Base-by-base conservation (phyloP, 805 yeast species). In the Metschnikowia amazonensis region DNA sequence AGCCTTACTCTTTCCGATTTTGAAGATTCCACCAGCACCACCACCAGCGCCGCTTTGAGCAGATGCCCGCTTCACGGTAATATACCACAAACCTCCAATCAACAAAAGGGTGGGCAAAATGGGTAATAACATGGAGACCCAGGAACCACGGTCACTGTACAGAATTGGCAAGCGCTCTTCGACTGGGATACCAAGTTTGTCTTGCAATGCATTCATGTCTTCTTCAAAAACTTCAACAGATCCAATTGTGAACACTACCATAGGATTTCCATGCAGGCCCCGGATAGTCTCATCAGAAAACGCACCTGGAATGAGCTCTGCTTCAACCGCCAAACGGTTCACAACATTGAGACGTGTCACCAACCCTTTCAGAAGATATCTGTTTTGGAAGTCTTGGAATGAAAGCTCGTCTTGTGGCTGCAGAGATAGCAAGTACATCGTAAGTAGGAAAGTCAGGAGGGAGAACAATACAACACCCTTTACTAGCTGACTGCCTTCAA, bases 1-100 rank as follows among this genome's bases (percentile, higher is more conserved):
- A 4, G 98, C 98, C 46, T 86, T 87, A 32, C 95, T 84, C 63
- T 89, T 88, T 47, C 97, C 96, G 60, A 90, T 86, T 44, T 79
- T 78, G 67, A 86, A 81, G 13, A 86, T 77, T 3, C 95, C 95
- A 43, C 89, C 89, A 49, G 85, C 79, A 2, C 92, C 92, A 37
- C 89, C 88, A 7, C 68, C 69, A 4, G 67, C 67, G 16, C 75
- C 72, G 23, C 73, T 73, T 29, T 65, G 70, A 27, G 63, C 73
- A 52, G 76, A 64, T 34, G 75, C 75, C 60, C 83, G 73, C 52
- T 75, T 71, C 50, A 74, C 69, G 24, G 82, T 80, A 49, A 84
- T 74, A 72, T 83, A 84, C 62, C 79, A 76, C 42, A 87, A 69
- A 43, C 95, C 95, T 47, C 94, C 96, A 45, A 90, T 74, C 52